Evolutionary conservation across 768 basidiomycete species (phyloP), one percentile per base, ranked within the genome.

Genomic region (Dioszegia crocea): DNA sequence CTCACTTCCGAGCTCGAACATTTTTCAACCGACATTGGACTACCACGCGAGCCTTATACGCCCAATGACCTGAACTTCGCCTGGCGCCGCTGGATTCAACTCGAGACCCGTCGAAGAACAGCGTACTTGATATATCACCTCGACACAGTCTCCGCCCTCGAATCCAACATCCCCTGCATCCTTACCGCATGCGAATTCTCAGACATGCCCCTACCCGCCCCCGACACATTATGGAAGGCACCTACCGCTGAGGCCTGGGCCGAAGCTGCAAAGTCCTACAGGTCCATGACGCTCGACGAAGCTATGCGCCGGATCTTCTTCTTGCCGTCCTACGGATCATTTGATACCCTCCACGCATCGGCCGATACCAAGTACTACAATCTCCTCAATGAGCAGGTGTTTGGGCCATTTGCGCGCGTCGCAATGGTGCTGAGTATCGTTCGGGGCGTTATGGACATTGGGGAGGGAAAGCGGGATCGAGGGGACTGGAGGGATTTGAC

Each of bases 221-320:
- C 79, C 2, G 76, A 78, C 53, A 61, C 71, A 5, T 44, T 79
- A 2, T 80, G 79, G 79, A 65, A 67, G 47, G 79, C 79, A 10
- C 61, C 57, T 1, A 70, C 67, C 4, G 71, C 78, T 4, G 60
- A 61, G 9, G 68, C 67, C 3, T 80, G 79, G 79, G 53, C 62
- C 0, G 59, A 61, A n/a, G 70, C 69, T 2, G 64, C 77, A 12
- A 64, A 65, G 29, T 63, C 62, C 3, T 75, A 76, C 47, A 47
- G 59, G 4, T 61, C 70, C 0, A 66, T 73, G 58, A 73, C 70
- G 3, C 58, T 77, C 23, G 74, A 74, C 39, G 70, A 74, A 38
- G 67, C 68, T 10, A 74, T 77, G 75, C 27, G 68, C 11, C 49
- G 68, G 5, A 57, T 69, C 23, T 76, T 77, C 70, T 71, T 63